A percentile compares a stretch with the other conserved stretches of the same genome.
These are phyloP conservation scores for Dendrostoma leiphaemia DNA, from an alignment of 2,329 filamentous ascomycete genomes.

Conservation along the genomic window DNA sequence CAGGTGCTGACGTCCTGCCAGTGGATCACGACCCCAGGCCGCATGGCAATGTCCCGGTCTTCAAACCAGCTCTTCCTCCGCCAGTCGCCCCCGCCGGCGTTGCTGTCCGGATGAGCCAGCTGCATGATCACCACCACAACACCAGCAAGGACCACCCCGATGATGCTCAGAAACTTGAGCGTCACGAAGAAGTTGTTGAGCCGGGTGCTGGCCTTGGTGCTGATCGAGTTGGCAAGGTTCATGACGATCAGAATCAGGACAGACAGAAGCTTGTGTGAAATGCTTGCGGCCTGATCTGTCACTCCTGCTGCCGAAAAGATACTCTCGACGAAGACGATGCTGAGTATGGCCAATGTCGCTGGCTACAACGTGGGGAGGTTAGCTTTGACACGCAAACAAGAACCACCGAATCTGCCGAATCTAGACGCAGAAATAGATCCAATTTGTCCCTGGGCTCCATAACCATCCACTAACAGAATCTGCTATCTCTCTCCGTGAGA, in stretches of 20 bases:
- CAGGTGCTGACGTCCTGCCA: slow-evolving; percentile 50
- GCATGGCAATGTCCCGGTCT: slow-evolving; percentile 45
- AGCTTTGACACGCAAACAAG: background rate
- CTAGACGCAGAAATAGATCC: too few relatives aligned
- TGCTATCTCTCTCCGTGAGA: background rate
- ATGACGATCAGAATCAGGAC: slow-evolving; percentile 45
- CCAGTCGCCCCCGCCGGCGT: slow-evolving; percentile 50
- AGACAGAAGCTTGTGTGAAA: slow-evolving; percentile 51
- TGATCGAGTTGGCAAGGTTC: slow-evolving; percentile 53
- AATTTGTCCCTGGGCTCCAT: too few relatives aligned
- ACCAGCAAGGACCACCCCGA: slow-evolving; percentile 47
- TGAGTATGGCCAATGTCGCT: slow-evolving; percentile 61
- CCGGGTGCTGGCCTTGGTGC: slow-evolving; percentile 52
- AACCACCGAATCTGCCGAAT: background rate
- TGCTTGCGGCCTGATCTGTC: slow-evolving; percentile 39
- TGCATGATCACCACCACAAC: slow-evolving; percentile 45
- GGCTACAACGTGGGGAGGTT: slow-evolving; percentile 30
- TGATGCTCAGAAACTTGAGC: slow-evolving; percentile 51
- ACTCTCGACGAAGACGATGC: slow-evolving; percentile 62
- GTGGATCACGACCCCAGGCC: slow-evolving; percentile 47
- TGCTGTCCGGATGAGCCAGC: slow-evolving; percentile 32
- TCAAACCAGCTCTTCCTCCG: slow-evolving; percentile 53
- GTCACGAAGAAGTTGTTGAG: slow-evolving; percentile 56
- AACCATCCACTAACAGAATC: too few relatives aligned
- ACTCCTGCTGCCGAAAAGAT: slow-evolving; percentile 52